Evolutionary conservation across 352 stramenopile genomes (phyloP), one percentile per base, ranked within the genome.

Genomic region (Globisporangium sylvaticum): DNA sequence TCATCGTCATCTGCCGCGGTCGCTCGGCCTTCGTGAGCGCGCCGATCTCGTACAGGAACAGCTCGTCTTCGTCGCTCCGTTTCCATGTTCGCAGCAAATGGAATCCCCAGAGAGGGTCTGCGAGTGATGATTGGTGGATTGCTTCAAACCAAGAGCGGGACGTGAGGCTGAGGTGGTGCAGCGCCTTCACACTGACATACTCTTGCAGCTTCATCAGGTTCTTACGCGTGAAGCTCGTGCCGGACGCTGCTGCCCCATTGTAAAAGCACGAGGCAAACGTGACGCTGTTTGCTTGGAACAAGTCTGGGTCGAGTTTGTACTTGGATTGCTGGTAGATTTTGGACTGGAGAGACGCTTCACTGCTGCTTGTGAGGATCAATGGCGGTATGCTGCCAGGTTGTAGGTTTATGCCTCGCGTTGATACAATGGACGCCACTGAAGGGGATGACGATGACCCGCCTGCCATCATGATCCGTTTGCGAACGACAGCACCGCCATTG

Each of bases 121-220:
- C 73, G 14, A 73, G 58, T 12, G 71, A 20, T 10, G 78, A 84
- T 1, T 72, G 53, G 18, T 80, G 77, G n/a, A 90, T 70, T 3
- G 85, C 61, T 31, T 76, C 75, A 39, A 74, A 83, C 80, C 82
- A 90, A 39, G 71, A 68, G 22, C 63, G 73, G 10, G 72, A 78
- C 5, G 68, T 81, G 56, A 90, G 66, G 50, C 80, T 88, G 34
- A 90, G 62, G 2, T 70, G 77, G 62, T 87, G 68, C 1, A 89
- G 56, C 12, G 66, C 58, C 10, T 78, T 74, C 58, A 80, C 60
- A 20, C 68, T 79, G 25, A 90, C 53, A 46, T 76, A 90, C 15
- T 77, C 65, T n/a, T 82, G 70, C 25, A 90, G 53, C 0, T 65
- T 73, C 46, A 85, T 66, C 4, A 90, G 62, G 65, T 88, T 88